Base-by-base conservation (phyloP, 257 asterid genomes). In the Dorcoceras hygrometricum region DNA sequence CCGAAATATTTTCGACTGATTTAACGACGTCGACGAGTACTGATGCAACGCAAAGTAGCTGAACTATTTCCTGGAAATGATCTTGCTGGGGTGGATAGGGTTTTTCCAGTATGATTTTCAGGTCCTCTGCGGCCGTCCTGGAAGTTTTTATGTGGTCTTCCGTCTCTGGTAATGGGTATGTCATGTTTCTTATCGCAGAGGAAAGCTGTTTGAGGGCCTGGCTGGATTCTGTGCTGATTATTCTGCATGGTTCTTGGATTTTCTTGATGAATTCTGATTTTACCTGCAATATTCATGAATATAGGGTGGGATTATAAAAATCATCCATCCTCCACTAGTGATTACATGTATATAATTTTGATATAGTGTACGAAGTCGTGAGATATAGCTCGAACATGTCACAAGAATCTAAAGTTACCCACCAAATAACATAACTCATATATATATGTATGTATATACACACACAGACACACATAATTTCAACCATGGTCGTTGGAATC, bases 171-270 rank as follows among this genome's bases (percentile, higher is more conserved):
- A 24, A 56, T 22, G 60, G 60, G 4, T 7, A 20, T 4, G 60
- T 22, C 60, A 56, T 56, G 26, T 20, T 56, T 56, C 22, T 56
- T 2, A 56, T 56, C 2, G 60, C 8, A 56, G 26, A 24, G 1
- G 60, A 19, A 3, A 56, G 28, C 16, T 56, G 26, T 56, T 22
- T 56, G 20, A 56, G 24, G 24, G 60, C 60, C 60, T 56, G 24
- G 60, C 60, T 12, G 12, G 60, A 56, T 24, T 56, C 60, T 20
- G 60, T 19, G 60, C 26, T 56, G 26, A 56, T 56, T 24, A 7
- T 20, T 24, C 24, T 56, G 25, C 60, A 56, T 56, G 60, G 27
- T 56, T 56, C 60, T 56, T 56, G 60, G 12, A 56, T 56, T 56
- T 56, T 56, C 60, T 24, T 56, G 12, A 19, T 56, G 16, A 56